A percentile compares a stretch with the other conserved stretches of the same genome.
phyloP scores from a whole-genome alignment of 2,329 filamentous ascomycete genomes.

The Thermochaetoides dissita region DNA sequence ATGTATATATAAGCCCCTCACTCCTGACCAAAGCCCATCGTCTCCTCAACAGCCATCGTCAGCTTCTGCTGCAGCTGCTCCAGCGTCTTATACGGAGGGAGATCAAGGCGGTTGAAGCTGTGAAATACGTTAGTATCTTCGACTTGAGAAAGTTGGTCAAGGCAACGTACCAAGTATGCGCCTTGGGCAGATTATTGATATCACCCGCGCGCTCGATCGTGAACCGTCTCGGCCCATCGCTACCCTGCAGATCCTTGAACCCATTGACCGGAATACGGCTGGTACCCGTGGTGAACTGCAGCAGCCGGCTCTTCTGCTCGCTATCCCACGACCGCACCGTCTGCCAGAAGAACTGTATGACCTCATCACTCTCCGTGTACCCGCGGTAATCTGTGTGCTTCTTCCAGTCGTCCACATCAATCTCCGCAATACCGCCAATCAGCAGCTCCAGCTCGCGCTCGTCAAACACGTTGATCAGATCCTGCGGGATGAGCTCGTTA shows the following conservation, averaged over 20 bases:
- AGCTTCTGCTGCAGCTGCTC: conserved; percentile 80
- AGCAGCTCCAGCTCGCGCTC: conserved; percentile 92
- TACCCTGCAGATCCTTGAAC: conserved; percentile 97
- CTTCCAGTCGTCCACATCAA: conserved; percentile 99
- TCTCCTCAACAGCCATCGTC: conserved; percentile 95
- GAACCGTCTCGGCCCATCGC: conserved; percentile 85
- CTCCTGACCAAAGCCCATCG: conserved; percentile 96
- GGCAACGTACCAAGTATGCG: conserved; percentile 77
- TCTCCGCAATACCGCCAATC: conserved; percentile 98
- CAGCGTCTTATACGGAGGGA: conserved; percentile 82
- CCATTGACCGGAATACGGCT: conserved; percentile 97
- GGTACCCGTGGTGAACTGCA: conserved; percentile 96
- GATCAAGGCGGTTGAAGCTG: conserved; percentile 92
- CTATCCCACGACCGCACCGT: conserved; percentile 93
- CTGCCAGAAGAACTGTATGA: conserved; percentile 98
- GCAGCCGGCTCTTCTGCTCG: conserved; percentile 88
- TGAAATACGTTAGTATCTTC: neutral
- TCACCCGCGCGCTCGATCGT: conserved; percentile 98
- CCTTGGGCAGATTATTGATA: conserved; percentile 79
- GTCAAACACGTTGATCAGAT: conserved; percentile 96
- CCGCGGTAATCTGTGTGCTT: conserved; percentile 99
- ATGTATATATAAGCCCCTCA: conserved; percentile 31
- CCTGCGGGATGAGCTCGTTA: conserved; percentile 90
- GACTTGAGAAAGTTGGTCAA: neutral
- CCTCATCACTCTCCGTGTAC: conserved; percentile 94